A percentile compares a stretch with the other conserved stretches of the same genome.
Evolutionary conservation across 495 filamentous ascomycete genomes (phyloP).

Genomic region (Parathielavia hyrcaniae): DNA sequence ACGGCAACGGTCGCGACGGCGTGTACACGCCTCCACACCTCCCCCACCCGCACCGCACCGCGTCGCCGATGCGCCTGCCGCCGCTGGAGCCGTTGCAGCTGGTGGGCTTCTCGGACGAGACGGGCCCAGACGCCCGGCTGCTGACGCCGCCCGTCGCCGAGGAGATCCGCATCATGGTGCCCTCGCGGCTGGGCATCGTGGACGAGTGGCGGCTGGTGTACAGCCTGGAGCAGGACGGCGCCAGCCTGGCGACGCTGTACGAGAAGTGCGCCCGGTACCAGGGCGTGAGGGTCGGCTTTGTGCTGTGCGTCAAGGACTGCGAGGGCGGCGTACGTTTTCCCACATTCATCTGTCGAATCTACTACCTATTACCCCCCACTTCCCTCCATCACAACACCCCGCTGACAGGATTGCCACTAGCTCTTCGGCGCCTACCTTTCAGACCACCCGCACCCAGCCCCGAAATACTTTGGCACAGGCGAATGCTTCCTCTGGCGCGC

Average conservation of each 20-base stretch:
- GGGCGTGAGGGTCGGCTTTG: slow-evolving; percentile 72
- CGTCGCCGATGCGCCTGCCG: slow-evolving; percentile 38
- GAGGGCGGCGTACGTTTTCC: slow-evolving; percentile 58
- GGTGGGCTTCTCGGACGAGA: slow-evolving; percentile 38
- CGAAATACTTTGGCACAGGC: slow-evolving; percentile 89
- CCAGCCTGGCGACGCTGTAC: slow-evolving; percentile 81
- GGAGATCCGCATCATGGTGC: slow-evolving; percentile 86
- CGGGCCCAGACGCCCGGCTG: slow-evolving; percentile 39
- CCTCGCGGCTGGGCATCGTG: slow-evolving; percentile 73
- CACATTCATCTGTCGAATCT: too few species aligned
- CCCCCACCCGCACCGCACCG: slow-evolving; percentile 20
- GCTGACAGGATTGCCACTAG: slow-evolving; percentile 32
- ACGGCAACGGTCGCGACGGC: slow-evolving; percentile 35
- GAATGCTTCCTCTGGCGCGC: slow-evolving; percentile 98
- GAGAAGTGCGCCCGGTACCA: slow-evolving; percentile 57
- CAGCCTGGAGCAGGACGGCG: slow-evolving; percentile 88
- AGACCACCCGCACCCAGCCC: slow-evolving; percentile 68
- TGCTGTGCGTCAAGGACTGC: slow-evolving; percentile 75
- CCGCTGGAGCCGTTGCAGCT: slow-evolving; percentile 43
- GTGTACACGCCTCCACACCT: slow-evolving; percentile 36
- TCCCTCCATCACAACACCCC: background rate
- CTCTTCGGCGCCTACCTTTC: slow-evolving; percentile 94
- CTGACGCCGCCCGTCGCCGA: slow-evolving; percentile 73
- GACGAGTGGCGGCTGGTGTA: slow-evolving; percentile 84
- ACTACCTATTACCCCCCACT: background rate